phyloP scores from a whole-genome alignment of 495 filamentous ascomycete species.

The Neurospora discreta region DNA sequence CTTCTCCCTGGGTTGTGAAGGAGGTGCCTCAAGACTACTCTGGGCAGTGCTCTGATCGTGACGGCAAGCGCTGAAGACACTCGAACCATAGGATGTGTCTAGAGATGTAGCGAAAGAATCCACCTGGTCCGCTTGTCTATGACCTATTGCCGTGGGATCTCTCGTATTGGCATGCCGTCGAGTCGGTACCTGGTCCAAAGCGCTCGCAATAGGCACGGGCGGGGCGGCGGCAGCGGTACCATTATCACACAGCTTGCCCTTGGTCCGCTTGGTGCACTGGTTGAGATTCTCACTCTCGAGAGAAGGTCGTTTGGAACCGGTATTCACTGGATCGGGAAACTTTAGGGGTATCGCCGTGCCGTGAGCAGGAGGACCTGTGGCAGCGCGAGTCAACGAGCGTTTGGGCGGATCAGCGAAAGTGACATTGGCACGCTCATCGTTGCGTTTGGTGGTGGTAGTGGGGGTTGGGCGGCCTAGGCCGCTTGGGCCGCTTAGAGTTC shows the following conservation, averaged over 20 bases:
- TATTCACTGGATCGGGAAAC: not conserved
- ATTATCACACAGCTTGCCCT: not conserved
- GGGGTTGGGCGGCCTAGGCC: not conserved
- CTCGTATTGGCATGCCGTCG: not conserved
- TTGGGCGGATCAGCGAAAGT: not conserved
- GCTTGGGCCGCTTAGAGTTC: not conserved
- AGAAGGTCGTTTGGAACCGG: constrained; percentile 8
- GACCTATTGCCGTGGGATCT: not conserved
- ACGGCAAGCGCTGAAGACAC: constrained; percentile 14
- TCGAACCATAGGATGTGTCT: constrained; percentile 11
- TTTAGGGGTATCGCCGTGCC: not conserved
- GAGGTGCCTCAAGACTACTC: constrained; percentile 12
- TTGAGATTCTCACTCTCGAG: not conserved
- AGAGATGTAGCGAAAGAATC: constrained; percentile 9
- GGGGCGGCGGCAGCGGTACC: not conserved
- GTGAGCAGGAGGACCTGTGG: not conserved
- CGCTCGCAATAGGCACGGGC: not conserved
- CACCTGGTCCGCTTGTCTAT: not conserved
- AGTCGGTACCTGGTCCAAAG: constrained; percentile 13
- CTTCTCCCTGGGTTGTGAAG: not conserved
- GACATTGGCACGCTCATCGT: not conserved
- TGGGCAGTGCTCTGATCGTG: constrained; percentile 13
- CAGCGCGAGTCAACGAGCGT: not conserved
- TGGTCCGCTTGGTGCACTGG: constrained; percentile 4
- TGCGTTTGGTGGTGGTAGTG: not conserved